Conservation (phyloP, 169 alveolate species). For the Babesia bigemina region DNA sequence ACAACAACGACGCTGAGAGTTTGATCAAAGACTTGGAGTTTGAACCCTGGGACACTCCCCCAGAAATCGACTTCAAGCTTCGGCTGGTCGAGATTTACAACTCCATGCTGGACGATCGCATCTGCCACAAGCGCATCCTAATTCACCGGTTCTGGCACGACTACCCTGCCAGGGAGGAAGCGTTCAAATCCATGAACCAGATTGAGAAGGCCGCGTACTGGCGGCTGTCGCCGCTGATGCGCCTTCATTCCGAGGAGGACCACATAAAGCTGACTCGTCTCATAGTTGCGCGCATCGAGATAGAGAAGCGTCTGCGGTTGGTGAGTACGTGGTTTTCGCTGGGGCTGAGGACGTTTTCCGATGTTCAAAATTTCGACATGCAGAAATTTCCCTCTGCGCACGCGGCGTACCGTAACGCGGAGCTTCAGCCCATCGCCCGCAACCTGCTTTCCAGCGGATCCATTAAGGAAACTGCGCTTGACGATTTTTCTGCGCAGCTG, state of each 20-base stretch:
- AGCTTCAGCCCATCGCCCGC: slow-evolving; percentile 24
- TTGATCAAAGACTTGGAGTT: slow-evolving; percentile 94
- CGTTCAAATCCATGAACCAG: slow-evolving; percentile 37
- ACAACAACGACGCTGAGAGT: slow-evolving; percentile 94
- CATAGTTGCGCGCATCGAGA: slow-evolving; percentile 38
- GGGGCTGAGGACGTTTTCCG: slow-evolving; percentile 44
- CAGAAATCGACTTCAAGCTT: slow-evolving; percentile 61
- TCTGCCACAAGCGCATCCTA: slow-evolving; percentile 43
- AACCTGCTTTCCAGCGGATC: slow-evolving; percentile 22
- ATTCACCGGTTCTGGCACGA: slow-evolving; percentile 66
- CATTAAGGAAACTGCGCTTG: slow-evolving; percentile 3
- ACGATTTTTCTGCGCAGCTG: slow-evolving; percentile 27
- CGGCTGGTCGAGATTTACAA: slow-evolving; percentile 59
- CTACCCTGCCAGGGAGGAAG: slow-evolving; percentile 35
- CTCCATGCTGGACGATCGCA: slow-evolving; percentile 59
- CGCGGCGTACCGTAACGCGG: background rate
- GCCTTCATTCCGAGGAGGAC: slow-evolving; percentile 61
- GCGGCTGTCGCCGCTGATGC: slow-evolving; percentile 64
- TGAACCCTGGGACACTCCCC: slow-evolving; percentile 67
- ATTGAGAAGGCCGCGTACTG: slow-evolving; percentile 61
- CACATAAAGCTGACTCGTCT: slow-evolving; percentile 51
- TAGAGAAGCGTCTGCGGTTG: slow-evolving; percentile 53
- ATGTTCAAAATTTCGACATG: slow-evolving; percentile 36
- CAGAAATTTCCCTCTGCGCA: slow-evolving; percentile 23
- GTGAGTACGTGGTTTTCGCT: slow-evolving; percentile 59